Evolutionary conservation across 2,329 filamentous ascomycete genomes (phyloP), one percentile per base, ranked within the genome.

Genomic region (Chrysoporthe puriensis): DNA sequence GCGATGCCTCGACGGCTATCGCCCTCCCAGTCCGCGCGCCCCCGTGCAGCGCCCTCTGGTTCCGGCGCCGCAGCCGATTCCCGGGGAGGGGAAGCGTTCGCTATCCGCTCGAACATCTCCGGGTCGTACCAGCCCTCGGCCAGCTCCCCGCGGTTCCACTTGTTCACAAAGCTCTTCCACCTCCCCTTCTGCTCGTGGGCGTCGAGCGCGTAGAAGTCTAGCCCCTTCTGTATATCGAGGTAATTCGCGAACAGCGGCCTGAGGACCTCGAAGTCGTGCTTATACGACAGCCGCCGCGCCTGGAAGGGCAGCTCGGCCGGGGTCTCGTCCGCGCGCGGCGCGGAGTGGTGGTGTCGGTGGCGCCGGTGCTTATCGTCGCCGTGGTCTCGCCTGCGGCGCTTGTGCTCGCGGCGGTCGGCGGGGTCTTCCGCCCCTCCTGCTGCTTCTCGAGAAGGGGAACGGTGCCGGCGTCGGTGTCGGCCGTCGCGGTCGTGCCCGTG

Each of bases 41-140:
- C 71, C 73, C 77, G 11, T 77, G 76, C 42, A 77, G 71, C 9
- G 80, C 77, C 34, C 77, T 75, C 46, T 74, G 14, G n/a, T 11
- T 34, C 40, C 43, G 14, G 72, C 43, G 34, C 40, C n/a, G 42
- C 40, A 44, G 21, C 48, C 14, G 21, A 42, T 46, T 34, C 1
- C n/a, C 50, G 1, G 50, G 32, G 26, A 13, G 46, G 4, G 1
- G 4, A 44, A 6, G 40, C 69, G 7, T 66, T 69, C 1, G 72
- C 63, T 8, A 72, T 68, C 3, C 73, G 69, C 62, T 73, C 64
- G 70, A 92, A 88, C 71, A 89, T 91, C 67, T 86, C 86, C 8
- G 94, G 91, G 75, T 96, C 93, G 79, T 98, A 99, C 95, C 95
- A 99, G 59, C 93, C 93, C 78, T 95, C 91, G 4, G 92, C 91